Evolutionary conservation across 495 filamentous ascomycete genomes (phyloP).

Genomic region (Neurospora pannonica): DNA sequence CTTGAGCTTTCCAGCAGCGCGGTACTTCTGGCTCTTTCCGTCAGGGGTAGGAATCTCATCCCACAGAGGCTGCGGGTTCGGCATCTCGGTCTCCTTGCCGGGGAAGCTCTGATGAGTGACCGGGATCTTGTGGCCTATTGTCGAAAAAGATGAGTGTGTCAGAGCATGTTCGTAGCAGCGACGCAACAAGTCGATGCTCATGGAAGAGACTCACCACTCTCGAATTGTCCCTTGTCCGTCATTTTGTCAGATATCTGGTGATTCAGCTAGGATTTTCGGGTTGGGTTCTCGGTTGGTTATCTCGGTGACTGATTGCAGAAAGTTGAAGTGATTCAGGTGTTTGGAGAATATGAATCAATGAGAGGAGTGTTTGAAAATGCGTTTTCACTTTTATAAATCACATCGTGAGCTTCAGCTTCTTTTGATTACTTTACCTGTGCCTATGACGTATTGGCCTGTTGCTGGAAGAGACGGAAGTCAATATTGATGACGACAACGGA

Average conservation of each 20-base stretch:
- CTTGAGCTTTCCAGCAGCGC: constrained; percentile 65
- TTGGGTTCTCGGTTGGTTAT: background rate
- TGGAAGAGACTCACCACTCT: constrained; percentile 31
- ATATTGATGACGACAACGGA: background rate
- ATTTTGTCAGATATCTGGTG: constrained; percentile 5
- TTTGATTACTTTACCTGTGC: background rate
- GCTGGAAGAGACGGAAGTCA: background rate
- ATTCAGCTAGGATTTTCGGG: background rate
- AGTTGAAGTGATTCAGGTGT: background rate
- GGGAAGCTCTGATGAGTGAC: constrained; percentile 60
- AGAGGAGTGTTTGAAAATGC: background rate
- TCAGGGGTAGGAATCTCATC: constrained; percentile 62
- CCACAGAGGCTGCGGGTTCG: constrained; percentile 49
- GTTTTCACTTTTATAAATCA: background rate
- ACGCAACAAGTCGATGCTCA: background rate
- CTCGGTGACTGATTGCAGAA: background rate
- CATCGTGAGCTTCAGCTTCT: background rate
- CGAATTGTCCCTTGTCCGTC: constrained; percentile 40
- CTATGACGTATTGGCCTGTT: background rate
- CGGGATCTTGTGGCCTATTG: constrained; percentile 56
- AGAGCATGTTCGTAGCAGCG: background rate
- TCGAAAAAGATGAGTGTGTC: background rate
- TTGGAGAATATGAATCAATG: background rate
- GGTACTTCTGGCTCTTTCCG: constrained; percentile 64
- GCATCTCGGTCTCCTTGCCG: constrained; percentile 57